phyloP scores from a whole-genome alignment of 2,329 filamentous ascomycete genomes.

The Elsinoe necatrix region DNA sequence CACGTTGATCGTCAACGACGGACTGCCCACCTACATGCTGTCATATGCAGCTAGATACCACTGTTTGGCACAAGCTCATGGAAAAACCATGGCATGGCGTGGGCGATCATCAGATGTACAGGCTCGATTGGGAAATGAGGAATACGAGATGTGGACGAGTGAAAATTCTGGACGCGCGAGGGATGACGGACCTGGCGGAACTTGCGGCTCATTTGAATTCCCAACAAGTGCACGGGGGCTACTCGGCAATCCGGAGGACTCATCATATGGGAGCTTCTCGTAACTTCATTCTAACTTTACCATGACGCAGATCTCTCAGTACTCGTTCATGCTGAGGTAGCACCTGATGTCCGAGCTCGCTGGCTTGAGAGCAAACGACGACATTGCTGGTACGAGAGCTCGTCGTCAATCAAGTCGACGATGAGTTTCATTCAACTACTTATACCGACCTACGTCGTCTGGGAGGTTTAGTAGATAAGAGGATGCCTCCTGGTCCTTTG shows the following conservation, averaged over 20 bases:
- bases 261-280: not conserved
- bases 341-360: too few species aligned
- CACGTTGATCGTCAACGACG: not conserved
- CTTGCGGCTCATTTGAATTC: slow-evolving; percentile 2
- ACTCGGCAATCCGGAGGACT: not conserved
- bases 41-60: slow-evolving; percentile 9
- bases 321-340: not conserved
- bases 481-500: too few species aligned
- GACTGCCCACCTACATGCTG: slow-evolving; percentile 7
- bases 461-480: too few species aligned
- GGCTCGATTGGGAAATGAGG: slow-evolving; percentile 1
- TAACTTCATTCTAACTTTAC: not conserved
- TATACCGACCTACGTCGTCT: too few species aligned
- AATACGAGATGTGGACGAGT: slow-evolving; percentile 14
- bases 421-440: too few species aligned
- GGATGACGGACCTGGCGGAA: not conserved
- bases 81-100: slow-evolving; percentile 2
- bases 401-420: too few species aligned
- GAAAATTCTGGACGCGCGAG: slow-evolving; percentile 8
- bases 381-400: too few species aligned
- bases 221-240: not conserved
- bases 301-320: not conserved
- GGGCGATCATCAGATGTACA: slow-evolving; percentile 3
- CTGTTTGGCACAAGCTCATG: slow-evolving; percentile 1
- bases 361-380: too few species aligned